A percentile compares a stretch with the other conserved stretches of the same genome.
These are phyloP conservation scores for Vaccinium myrtillus DNA, from an alignment of 148 eudicot species.

Conservation along the genomic window DNA sequence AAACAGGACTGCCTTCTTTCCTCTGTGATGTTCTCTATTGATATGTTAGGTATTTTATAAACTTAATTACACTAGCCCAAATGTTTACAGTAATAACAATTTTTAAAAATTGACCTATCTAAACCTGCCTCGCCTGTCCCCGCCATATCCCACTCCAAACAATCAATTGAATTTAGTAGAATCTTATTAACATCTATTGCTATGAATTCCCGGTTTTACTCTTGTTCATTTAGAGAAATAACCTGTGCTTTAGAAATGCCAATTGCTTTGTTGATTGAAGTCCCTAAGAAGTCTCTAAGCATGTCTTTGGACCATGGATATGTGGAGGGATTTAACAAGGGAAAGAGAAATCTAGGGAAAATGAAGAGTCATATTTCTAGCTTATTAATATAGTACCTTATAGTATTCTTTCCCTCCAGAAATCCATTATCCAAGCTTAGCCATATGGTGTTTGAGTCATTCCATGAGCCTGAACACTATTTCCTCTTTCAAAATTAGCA, in stretches of 20 bases:
- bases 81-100: neutral
- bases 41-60: neutral
- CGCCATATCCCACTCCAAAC: neutral
- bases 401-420: neutral
- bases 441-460: neutral
- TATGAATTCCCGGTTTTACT: neutral
- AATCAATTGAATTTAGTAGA: neutral
- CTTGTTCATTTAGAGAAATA: neutral
- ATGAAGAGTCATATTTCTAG: neutral
- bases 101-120: neutral
- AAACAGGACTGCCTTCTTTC: neutral
- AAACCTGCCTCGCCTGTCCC: neutral
- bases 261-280: neutral
- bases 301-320: neutral
- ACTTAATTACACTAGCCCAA: neutral
- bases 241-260: neutral
- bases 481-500: slow-evolving; percentile 2
- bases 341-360: slow-evolving; percentile 1
- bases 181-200: neutral
- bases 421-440: neutral
- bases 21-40: neutral
- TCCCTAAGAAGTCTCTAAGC: neutral
- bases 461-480: neutral
- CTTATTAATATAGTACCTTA: neutral
- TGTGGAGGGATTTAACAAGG: neutral